Evolutionary conservation across 176 grass and related monocot genomes (phyloP).

Genomic region (Aegilops speltoides): DNA sequence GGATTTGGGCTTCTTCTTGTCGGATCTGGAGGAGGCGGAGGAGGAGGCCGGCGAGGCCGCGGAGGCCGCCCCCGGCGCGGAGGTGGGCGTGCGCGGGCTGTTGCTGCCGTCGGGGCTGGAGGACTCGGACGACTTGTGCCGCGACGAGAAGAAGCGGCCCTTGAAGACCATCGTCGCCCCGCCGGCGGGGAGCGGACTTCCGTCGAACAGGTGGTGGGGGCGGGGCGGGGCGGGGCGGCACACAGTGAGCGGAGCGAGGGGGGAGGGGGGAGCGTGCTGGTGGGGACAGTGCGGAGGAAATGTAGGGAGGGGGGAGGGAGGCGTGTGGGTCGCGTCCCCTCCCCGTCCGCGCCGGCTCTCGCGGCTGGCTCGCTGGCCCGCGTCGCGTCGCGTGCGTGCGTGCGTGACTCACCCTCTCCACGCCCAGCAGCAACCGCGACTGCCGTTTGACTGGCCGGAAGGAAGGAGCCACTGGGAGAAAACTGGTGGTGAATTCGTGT

Average conservation of each 20-base stretch:
- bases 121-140: conserved; percentile 68
- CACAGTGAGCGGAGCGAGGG: conserved; percentile 12
- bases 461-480: background rate
- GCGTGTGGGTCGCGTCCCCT: background rate
- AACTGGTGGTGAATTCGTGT: background rate
- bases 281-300: conserved; percentile 26
- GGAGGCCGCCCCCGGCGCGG: conserved; percentile 27
- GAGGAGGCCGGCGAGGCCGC: conserved; percentile 35
- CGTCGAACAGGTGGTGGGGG: conserved; percentile 28
- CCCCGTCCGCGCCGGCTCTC: conserved; percentile 17
- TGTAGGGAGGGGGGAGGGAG: background rate
- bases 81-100: conserved; percentile 84
- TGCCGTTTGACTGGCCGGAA: conserved; percentile 14
- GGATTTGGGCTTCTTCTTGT: conserved; percentile 89
- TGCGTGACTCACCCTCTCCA: background rate
- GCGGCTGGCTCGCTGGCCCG: conserved; percentile 15
- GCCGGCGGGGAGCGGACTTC: conserved; percentile 15
- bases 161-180: conserved; percentile 81
- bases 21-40: conserved; percentile 73
- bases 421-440: background rate
- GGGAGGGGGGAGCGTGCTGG: background rate
- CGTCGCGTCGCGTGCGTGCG: background rate
- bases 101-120: conserved; percentile 91
- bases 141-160: conserved; percentile 92
- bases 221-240: background rate